Evolutionary conservation across 2,329 filamentous ascomycete genomes (phyloP), one percentile per base, ranked within the genome.

Genomic region (Botrytis elliptica): DNA sequence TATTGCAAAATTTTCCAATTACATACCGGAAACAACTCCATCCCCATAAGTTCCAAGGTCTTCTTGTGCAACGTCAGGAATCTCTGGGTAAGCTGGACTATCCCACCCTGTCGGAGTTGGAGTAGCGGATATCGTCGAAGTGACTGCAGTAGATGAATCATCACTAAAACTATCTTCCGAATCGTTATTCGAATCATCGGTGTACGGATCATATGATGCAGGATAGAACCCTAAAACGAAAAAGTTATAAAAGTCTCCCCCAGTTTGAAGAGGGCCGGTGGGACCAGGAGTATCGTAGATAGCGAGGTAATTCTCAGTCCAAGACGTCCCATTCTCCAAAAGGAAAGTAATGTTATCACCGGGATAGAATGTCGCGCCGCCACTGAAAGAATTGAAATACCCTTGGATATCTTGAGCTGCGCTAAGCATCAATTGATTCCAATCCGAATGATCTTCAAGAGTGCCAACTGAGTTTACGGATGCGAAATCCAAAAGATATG

Each of bases 401-500:
- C 81, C 82, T 49, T 78, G 76, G 62, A 82, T 76, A 74, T 79
- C 75, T 76, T 75, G 77, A 46, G 77, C 76, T 2, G 76, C 67
- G 60, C 74, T 77, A 1, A 70, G 55, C 73, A 79, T 76, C 29
- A 78, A 72, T 42, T 81, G 71, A 73, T 84, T 84, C 74, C 82
- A 84, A 25, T 82, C 82, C 8, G 82, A 78, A 72, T 84, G 81
- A 14, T 76, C 75, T 59, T 84, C 83, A 63, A 83, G 79, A 44
- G 81, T 62, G 65, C 78, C 66, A 72, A 80, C 66, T 71, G 79
- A 75, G 74, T 81, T 78, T 75, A 80, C 78, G 73, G 81, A 83
- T 78, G 75, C 77, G 38, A 84, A 84, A 1, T 85, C 81, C 60
- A 85, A 81, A 44, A 89, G 81, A 71, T 84, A 86, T 0, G 82